phyloP scores from a whole-genome alignment of 2,329 filamentous ascomycete genomes.

The Coniochaeta hoffmannii region DNA sequence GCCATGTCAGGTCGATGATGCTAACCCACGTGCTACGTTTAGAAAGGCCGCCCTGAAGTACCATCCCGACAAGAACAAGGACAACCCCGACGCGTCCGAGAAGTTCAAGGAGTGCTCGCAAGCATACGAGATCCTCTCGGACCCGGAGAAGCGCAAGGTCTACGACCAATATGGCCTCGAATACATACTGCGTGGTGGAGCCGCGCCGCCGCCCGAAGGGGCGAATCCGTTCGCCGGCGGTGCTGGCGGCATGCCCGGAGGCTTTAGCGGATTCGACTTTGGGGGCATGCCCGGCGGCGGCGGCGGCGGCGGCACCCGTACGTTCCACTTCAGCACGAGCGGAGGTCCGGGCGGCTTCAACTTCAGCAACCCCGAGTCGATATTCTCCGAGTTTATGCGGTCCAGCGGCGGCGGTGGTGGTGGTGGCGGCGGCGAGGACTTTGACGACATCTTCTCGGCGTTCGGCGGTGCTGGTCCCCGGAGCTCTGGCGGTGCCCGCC shows the following conservation, averaged over 20 bases:
- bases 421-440: constrained; percentile 38
- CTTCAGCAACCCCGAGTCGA: constrained; percentile 76
- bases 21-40: constrained; percentile 8
- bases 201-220: constrained; percentile 55
- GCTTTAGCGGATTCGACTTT: constrained; percentile 17
- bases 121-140: constrained; percentile 95
- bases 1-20: background rate
- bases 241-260: constrained; percentile 31
- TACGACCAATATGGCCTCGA: constrained; percentile 96
- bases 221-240: constrained; percentile 50
- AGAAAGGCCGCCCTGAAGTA: constrained; percentile 85
- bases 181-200: constrained; percentile 77
- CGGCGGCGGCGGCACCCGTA: constrained; percentile 37
- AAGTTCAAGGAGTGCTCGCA: constrained; percentile 98
- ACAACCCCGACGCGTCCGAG: constrained; percentile 75
- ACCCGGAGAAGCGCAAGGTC: constrained; percentile 91
- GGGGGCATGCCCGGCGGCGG: constrained; percentile 36
- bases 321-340: constrained; percentile 58
- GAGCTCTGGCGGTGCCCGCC: constrained; percentile 29
- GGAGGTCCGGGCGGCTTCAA: constrained; percentile 61
- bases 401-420: constrained; percentile 39
- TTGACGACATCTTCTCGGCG: constrained; percentile 48
- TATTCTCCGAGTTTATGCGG: constrained; percentile 80
- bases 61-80: constrained; percentile 97
- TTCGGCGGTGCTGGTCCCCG: constrained; percentile 36